phyloP scores from a whole-genome alignment of 164 flowering plant genomes.

The Piper longum region DNA sequence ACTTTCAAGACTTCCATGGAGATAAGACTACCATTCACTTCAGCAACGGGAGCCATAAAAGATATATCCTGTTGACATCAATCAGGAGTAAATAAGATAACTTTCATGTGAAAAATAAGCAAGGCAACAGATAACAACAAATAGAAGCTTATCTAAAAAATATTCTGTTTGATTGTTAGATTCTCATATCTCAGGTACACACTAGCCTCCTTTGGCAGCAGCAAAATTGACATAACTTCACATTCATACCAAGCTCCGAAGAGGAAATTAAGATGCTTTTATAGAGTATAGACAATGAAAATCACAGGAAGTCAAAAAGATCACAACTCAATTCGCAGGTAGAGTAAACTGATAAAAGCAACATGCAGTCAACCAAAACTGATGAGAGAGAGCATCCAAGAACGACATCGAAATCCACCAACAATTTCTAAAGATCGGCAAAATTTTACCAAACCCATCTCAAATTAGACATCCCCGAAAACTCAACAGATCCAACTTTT shows the following conservation, averaged over 20 bases:
- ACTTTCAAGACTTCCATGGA: constrained; percentile 18
- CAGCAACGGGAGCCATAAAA: constrained; percentile 23
- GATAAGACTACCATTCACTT: constrained; percentile 17
- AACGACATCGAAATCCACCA: too few species aligned
- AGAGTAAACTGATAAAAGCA: too few species aligned
- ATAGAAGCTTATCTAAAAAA: not conserved
- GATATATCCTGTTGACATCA: not conserved
- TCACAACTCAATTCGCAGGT: too few species aligned
- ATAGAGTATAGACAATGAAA: too few species aligned
- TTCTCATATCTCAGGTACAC: not conserved
- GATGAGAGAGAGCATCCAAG: too few species aligned
- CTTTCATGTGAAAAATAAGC: not conserved
- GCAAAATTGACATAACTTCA: not conserved
- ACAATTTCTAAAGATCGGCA: too few species aligned
- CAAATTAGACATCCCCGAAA: not conserved
- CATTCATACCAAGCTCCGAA: too few species aligned
- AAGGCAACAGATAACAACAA: not conserved
- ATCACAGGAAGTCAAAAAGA: too few species aligned
- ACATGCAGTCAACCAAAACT: too few species aligned
- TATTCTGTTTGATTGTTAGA: not conserved
- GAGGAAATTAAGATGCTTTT: too few species aligned
- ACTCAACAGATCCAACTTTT: not conserved
- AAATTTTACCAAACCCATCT: not conserved
- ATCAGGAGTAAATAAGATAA: not conserved
- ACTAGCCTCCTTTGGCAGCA: too few species aligned